phyloP scores from a whole-genome alignment of 2,329 filamentous ascomycete genomes.

The Xenosphaeropsis pyriputrescens region DNA sequence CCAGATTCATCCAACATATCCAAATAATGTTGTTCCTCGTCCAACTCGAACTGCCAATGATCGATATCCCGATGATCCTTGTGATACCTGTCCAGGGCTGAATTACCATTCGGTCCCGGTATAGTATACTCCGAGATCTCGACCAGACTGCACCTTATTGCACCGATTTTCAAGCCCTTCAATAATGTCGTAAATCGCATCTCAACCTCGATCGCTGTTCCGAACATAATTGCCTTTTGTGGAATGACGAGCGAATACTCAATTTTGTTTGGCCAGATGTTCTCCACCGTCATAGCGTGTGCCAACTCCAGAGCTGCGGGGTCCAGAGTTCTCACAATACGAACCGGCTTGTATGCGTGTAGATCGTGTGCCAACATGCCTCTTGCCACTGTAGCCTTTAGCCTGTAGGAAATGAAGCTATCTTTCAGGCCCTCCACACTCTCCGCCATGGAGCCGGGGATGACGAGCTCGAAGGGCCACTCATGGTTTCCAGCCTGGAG shows the following conservation, averaged over 20 bases:
- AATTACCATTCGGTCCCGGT: conserved; percentile 28
- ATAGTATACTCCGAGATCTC: conserved; percentile 60
- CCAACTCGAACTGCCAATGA: conserved; percentile 39
- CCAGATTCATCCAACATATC: conserved; percentile 54
- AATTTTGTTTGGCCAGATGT: conserved; percentile 95
- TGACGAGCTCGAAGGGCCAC: conserved; percentile 62
- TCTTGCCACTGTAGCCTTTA: conserved; percentile 79
- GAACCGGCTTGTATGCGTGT: conserved; percentile 62
- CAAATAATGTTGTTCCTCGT: conserved; percentile 48
- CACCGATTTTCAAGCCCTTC: conserved; percentile 78
- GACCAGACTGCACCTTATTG: conserved; percentile 64
- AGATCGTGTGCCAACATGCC: conserved; percentile 84
- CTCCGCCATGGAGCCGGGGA: conserved; percentile 64
- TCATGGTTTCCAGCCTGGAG: conserved; percentile 68
- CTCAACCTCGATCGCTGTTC: conserved; percentile 70
- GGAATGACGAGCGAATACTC: conserved; percentile 91
- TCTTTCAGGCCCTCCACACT: conserved; percentile 82
- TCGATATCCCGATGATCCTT: conserved; percentile 51
- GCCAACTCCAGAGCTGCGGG: conserved; percentile 63
- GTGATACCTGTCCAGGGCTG: conserved; percentile 31
- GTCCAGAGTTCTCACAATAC: conserved; percentile 65
- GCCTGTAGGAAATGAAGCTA: conserved; percentile 75
- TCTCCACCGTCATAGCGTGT: conserved; percentile 90
- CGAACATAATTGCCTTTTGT: conserved; percentile 88
- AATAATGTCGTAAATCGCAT: conserved; percentile 79